These are phyloP conservation scores for Yarrowia sp. DNA, from an alignment of 805 yeast genomes.

Conservation along the genomic window DNA sequence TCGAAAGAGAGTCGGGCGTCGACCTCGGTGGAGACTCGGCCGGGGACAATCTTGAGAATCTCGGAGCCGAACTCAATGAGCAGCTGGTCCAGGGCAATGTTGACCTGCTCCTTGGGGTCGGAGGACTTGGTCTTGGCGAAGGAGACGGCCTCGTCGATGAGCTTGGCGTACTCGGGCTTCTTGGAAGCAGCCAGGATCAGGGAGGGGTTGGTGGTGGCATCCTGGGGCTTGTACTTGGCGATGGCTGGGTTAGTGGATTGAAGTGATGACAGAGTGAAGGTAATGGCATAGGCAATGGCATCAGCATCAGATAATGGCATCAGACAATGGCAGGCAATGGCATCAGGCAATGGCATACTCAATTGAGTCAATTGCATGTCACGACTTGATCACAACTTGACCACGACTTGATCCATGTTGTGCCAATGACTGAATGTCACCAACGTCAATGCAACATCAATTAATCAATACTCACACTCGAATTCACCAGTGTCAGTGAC, in stretches of 20 bases:
- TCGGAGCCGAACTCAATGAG: constrained; percentile 95
- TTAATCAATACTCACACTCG: constrained; percentile 50
- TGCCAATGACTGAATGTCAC: no score
- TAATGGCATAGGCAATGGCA: no score
- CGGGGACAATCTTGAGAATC: constrained; percentile 92
- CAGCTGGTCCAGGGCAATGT: constrained; percentile 82
- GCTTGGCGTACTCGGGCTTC: constrained; percentile 80
- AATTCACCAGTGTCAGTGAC: constrained; percentile 99
- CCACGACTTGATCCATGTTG: neutral
- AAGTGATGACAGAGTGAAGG: no score
- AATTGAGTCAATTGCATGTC: neutral
- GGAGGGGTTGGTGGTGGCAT: constrained; percentile 98
- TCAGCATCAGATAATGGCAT: no score
- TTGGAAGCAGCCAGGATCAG: constrained; percentile 93
- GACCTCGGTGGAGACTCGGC: constrained; percentile 98
- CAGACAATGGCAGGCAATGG: no score
- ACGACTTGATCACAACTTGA: neutral
- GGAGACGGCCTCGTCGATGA: constrained; percentile 86
- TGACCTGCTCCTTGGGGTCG: constrained; percentile 56
- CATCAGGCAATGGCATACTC: no score
- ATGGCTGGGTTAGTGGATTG: constrained; percentile 51
- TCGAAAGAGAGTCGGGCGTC: constrained; percentile 97
- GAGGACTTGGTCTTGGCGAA: constrained; percentile 61
- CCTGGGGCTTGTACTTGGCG: constrained; percentile 98
- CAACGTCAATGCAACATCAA: neutral